Conservation (phyloP, 257 asterid genomes). For the Nicotiana noctiflora region DNA sequence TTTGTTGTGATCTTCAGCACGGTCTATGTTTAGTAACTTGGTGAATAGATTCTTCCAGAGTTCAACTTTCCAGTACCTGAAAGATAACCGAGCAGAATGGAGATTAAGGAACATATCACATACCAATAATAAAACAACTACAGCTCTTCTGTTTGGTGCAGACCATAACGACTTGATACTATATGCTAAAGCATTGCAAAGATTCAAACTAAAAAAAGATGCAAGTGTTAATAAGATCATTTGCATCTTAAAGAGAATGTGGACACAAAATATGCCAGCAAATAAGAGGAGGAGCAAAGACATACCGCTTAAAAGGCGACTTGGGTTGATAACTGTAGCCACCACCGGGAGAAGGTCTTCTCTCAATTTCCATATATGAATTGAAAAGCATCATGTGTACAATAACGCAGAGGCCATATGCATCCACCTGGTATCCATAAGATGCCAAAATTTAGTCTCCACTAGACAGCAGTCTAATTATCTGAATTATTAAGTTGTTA, state of each 20-base stretch:
- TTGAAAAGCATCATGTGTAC: slow-evolving; percentile 86
- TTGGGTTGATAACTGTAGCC: slow-evolving; percentile 58
- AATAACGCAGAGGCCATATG: slow-evolving; percentile 75
- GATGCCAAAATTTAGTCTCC: neutral
- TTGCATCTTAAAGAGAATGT: neutral
- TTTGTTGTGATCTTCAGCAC: slow-evolving; percentile 49
- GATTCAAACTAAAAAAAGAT: neutral
- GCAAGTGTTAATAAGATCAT: neutral
- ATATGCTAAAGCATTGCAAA: neutral
- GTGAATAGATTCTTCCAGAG: slow-evolving; percentile 71
- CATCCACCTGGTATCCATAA: slow-evolving; percentile 52
- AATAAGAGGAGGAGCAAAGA: neutral
- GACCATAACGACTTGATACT: neutral
- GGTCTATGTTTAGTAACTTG: slow-evolving; percentile 55
- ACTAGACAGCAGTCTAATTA: neutral
- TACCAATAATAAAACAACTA: neutral
- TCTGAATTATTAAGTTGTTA: slow-evolving; percentile 1
- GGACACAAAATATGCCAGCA: neutral
- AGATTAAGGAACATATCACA: neutral
- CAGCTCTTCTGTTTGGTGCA: neutral
- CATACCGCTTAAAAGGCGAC: slow-evolving; percentile 62
- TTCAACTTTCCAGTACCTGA: slow-evolving; percentile 73
- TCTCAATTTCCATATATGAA: slow-evolving; percentile 74
- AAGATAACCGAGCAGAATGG: neutral
- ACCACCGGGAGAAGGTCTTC: slow-evolving; percentile 41